Conservation (phyloP, 345 rosid species). For the Gynandropsis gynandra region DNA sequence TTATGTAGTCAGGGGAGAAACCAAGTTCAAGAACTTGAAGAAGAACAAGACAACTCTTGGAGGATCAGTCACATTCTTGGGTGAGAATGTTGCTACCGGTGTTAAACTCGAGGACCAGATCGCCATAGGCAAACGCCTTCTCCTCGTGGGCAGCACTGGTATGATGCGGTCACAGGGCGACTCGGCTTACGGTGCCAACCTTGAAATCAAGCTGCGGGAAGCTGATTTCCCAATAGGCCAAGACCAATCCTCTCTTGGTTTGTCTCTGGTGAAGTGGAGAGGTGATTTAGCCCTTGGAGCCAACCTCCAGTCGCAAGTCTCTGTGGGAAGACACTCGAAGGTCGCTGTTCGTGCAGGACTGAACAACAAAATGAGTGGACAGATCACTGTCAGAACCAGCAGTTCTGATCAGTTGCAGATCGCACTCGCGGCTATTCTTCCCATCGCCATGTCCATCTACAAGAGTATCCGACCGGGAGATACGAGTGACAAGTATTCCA, state of each 20-base stretch:
- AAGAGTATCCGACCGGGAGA: conserved; percentile 58
- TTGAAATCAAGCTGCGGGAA: conserved; percentile 73
- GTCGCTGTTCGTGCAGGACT: conserved; percentile 81
- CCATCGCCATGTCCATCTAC: conserved; percentile 61
- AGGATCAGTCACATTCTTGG: conserved; percentile 68
- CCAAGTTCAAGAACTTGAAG: conserved; percentile 66
- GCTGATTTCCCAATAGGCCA: conserved; percentile 88
- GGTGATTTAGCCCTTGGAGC: conserved; percentile 92
- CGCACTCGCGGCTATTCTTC: conserved; percentile 67
- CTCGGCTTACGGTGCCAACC: conserved; percentile 82
- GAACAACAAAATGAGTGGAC: conserved; percentile 92
- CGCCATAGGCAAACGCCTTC: conserved; percentile 62
- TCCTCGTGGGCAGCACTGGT: conserved; percentile 82
- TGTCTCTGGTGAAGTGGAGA: conserved; percentile 90
- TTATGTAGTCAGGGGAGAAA: conserved; percentile 73
- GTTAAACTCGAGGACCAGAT: conserved; percentile 85
- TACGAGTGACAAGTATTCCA: conserved; percentile 46
- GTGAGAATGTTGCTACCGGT: conserved; percentile 79
- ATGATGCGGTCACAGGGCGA: conserved; percentile 70
- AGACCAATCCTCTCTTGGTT: conserved; percentile 75
- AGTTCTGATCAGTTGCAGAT: conserved; percentile 93
- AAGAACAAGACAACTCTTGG: conserved; percentile 75
- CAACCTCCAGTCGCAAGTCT: conserved; percentile 79
- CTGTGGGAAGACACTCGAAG: conserved; percentile 68
- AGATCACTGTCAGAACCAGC: conserved; percentile 67